These are phyloP conservation scores for Colletotrichum navitas DNA, from an alignment of 2,329 filamentous ascomycete species.

Conservation along the genomic window DNA sequence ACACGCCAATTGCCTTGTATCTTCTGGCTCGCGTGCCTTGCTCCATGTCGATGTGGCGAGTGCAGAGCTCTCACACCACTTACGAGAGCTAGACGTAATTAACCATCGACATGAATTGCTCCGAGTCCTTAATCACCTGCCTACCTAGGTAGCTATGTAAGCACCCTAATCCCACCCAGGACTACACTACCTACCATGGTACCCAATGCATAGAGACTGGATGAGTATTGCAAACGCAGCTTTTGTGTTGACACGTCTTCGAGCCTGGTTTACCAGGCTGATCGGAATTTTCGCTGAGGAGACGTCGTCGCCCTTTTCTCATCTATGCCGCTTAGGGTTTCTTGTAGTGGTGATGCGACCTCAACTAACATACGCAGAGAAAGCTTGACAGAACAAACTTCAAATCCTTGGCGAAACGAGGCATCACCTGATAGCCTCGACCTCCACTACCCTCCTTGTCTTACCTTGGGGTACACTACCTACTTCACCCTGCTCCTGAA, in stretches of 20 bases:
- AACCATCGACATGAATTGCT: neutral
- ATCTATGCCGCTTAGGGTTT: neutral
- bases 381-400: neutral
- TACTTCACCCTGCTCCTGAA: no score
- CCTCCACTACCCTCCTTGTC: neutral
- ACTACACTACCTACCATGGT: neutral
- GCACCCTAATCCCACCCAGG: neutral
- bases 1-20: neutral
- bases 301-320: neutral
- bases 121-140: neutral
- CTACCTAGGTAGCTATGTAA: neutral
- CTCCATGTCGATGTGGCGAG: constrained; percentile 3
- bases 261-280: neutral
- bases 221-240: neutral
- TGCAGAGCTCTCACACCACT: constrained; percentile 6
- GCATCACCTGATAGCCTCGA: neutral
- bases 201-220: neutral
- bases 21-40: constrained; percentile 11
- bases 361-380: neutral
- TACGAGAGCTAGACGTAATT: neutral
- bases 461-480: no score
- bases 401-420: neutral
- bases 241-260: neutral
- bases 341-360: neutral
- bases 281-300: neutral